These are phyloP conservation scores for Cyanidium caldarium DNA, from an alignment of 23 red algal species.

Conservation along the genomic window DNA sequence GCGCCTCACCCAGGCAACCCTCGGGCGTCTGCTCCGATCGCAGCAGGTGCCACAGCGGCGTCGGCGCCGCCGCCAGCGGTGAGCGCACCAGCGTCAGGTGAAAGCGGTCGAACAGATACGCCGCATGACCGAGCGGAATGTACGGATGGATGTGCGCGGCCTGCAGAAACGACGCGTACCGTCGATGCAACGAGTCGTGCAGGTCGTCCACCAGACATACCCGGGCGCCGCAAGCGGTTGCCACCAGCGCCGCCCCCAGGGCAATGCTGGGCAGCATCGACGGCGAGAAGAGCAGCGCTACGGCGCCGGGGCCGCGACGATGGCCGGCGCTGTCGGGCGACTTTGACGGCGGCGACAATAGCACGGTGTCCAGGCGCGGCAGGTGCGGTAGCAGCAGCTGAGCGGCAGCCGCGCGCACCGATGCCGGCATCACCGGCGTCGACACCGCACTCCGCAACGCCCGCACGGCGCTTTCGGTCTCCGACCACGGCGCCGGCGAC, in stretches of 20 bases:
- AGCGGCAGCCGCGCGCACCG: background rate
- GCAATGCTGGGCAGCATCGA: background rate
- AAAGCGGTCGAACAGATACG: background rate
- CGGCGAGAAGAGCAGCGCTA: background rate
- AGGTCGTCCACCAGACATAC: background rate
- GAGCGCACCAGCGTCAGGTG: background rate
- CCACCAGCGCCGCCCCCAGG: background rate
- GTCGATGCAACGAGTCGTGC: background rate
- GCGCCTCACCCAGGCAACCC: background rate
- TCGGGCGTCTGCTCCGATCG: background rate
- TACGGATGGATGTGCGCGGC: background rate
- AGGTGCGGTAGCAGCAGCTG: constrained; percentile 1
- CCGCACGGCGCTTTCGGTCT: background rate
- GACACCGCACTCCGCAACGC: background rate
- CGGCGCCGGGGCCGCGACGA: background rate
- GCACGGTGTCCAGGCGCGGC: background rate
- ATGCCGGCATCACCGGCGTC: background rate
- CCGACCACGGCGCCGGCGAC: background rate
- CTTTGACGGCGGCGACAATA: background rate
- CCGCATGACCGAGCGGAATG: background rate
- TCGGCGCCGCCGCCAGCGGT: background rate
- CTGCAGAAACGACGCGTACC: background rate
- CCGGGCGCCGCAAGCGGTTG: background rate
- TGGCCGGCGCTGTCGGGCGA: background rate
- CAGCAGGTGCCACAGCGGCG: background rate